Conservation (phyloP, 164 flowering plant species). For the Litsea cubeba region DNA sequence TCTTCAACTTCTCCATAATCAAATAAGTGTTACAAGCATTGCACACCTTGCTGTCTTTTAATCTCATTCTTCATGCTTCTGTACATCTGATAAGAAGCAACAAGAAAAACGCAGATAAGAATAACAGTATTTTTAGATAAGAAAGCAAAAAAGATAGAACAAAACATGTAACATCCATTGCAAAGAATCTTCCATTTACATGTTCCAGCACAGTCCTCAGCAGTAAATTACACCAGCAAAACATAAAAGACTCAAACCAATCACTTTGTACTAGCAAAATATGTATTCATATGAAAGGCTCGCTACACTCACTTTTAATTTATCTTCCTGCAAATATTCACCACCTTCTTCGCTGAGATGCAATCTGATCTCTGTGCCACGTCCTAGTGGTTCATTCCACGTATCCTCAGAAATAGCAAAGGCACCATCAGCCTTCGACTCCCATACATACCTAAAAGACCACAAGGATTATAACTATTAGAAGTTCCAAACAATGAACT, state of each 20-base stretch:
- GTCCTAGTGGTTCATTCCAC: constrained; percentile 94
- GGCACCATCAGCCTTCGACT: constrained; percentile 98
- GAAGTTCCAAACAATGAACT: neutral
- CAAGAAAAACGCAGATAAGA: neutral
- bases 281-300: neutral
- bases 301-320: constrained; percentile 62
- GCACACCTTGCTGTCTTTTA: constrained; percentile 40
- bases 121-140: neutral
- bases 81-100: constrained; percentile 47
- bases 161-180: neutral
- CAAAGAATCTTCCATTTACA: neutral
- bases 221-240: too few relatives aligned
- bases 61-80: constrained; percentile 60
- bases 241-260: neutral
- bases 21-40: neutral
- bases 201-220: too few relatives aligned
- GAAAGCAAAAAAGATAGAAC: neutral
- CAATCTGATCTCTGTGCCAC: constrained; percentile 93
- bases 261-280: neutral
- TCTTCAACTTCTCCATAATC: too few relatives aligned
- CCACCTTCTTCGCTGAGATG: constrained; percentile 93
- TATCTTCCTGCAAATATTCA: constrained; percentile 84
- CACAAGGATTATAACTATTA: constrained; percentile 1
- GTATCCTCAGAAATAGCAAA: constrained; percentile 89
- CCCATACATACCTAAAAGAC: constrained; percentile 85